Base-by-base conservation (phyloP, 257 asterid species). In the Penstemon newberryi region DNA sequence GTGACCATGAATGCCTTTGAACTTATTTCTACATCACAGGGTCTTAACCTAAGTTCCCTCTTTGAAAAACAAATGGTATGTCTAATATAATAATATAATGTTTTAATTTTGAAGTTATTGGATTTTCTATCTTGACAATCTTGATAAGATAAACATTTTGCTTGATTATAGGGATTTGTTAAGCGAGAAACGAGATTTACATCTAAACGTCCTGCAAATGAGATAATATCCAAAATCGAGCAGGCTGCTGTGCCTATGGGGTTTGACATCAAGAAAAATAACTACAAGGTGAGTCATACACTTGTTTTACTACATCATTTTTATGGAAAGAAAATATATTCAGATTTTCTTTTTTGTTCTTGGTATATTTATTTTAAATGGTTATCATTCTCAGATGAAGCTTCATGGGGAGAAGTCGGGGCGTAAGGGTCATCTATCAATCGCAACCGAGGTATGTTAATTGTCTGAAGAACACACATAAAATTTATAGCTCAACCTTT, bases 331-430 rank as follows among this genome's bases (percentile, higher is more conserved):
- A 25, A 25, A 25, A 25, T 25, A 25, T 25, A 25, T 25, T 25
- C 33, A 25, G 33, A 25, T 25, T 25, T 25, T 25, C 33, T 15
- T 55, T 15, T 37, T 7, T 53, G 46, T 36, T 7, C 19, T 13
- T 19, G 9, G 13, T 9, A 44, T 43, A 8, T 18, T 61, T 43
- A 11, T 15, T 42, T 56, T 59, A 69, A 50, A 19, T 49, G 40
- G 37, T 55, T 53, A 38, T 62, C 43, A 6, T 60, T 76, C 45
- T 51, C 76, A 87, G 95, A 75, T 87, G 88, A 87, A 87, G 80
- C 89, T 87, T 61, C 85, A 82, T 1, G 89, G 86, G 25, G 91
- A 85, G 76, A 87, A 84, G 78, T 75, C 86, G 5, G 94, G 94
- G 39, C 89, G 89, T 63, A 85, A 87, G 79, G 95, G 95, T 68